Percentiles rank a stretch among this genome's conserved stretches.
Evolutionary conservation across 306 rosid genomes (phyloP).

Genomic region (Trifolium dubium): DNA sequence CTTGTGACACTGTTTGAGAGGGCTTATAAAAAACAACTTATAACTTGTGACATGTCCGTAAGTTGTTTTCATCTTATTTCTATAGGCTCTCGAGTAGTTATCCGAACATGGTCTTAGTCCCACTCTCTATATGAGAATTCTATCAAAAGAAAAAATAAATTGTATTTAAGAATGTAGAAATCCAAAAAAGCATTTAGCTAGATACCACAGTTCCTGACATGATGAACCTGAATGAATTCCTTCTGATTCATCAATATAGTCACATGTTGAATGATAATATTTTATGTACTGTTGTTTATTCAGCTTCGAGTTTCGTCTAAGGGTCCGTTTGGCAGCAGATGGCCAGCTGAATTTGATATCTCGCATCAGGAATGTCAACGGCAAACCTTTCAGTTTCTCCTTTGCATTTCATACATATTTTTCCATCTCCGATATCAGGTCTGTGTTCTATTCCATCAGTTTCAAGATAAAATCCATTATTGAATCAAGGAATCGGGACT

Average conservation of each 20-base stretch:
- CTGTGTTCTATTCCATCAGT: neutral
- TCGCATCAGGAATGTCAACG: conserved; percentile 78
- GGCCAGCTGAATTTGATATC: conserved; percentile 66
- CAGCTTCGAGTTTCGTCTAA: conserved; percentile 91
- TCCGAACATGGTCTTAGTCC: neutral
- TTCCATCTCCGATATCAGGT: conserved; percentile 88
- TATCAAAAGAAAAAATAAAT: neutral
- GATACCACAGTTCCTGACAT: neutral
- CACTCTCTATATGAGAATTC: no score
- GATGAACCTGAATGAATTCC: neutral
- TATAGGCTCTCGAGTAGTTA: no score
- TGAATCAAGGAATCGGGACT: neutral
- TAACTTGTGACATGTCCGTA: no score
- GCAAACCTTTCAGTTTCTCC: conserved; percentile 87
- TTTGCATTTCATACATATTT: conserved; percentile 82
- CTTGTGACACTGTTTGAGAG: no score
- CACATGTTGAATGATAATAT: conserved; percentile 10
- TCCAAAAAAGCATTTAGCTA: neutral
- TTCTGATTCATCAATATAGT: neutral
- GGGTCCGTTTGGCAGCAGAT: conserved; percentile 69
- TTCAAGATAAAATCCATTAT: neutral
- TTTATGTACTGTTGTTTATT: conserved; percentile 17
- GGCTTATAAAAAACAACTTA: no score
- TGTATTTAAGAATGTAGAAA: neutral
- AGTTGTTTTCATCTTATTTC: no score